Evolutionary conservation across 345 rosid genomes (phyloP).

Genomic region (Sonneratia caseolaris): DNA sequence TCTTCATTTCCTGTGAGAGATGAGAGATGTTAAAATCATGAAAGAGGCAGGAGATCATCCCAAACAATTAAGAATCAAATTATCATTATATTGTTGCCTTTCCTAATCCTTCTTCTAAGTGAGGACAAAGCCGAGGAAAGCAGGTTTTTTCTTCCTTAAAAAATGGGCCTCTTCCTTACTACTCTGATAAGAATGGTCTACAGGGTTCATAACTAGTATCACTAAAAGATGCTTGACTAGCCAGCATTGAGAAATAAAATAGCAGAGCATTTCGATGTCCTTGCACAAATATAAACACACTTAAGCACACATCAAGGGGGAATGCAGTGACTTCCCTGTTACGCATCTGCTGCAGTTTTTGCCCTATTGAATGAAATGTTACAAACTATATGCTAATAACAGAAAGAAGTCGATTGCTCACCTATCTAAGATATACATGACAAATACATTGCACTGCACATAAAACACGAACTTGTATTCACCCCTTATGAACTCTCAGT

Average conservation of each 20-base stretch:
- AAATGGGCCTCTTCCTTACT: not conserved
- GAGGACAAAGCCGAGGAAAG: not conserved
- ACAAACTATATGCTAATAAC: not conserved
- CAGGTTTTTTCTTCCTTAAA: not conserved
- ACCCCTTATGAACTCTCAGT: not conserved
- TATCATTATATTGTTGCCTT: not conserved
- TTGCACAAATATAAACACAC: not conserved
- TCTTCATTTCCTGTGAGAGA: slow-evolving; percentile 71
- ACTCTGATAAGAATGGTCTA: not conserved
- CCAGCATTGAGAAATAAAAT: not conserved
- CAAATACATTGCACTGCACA: not conserved
- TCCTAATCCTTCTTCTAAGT: not conserved
- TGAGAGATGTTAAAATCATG: slow-evolving; percentile 13
- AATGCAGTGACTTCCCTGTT: not conserved
- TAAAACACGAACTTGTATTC: not conserved
- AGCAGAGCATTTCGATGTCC: not conserved
- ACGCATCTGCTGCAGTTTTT: not conserved
- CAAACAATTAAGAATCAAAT: not conserved
- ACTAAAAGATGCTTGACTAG: not conserved
- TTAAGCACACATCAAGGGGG: not conserved
- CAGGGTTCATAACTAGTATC: not conserved
- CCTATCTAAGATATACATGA: not conserved
- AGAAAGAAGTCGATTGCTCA: not conserved
- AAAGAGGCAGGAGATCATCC: not conserved
- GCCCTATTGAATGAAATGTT: too few species aligned